Percentiles rank a stretch among this genome's conserved stretches.
phyloP scores from a whole-genome alignment of 1,139 yeast genomes.

The Lodderomyces margitis region DNA sequence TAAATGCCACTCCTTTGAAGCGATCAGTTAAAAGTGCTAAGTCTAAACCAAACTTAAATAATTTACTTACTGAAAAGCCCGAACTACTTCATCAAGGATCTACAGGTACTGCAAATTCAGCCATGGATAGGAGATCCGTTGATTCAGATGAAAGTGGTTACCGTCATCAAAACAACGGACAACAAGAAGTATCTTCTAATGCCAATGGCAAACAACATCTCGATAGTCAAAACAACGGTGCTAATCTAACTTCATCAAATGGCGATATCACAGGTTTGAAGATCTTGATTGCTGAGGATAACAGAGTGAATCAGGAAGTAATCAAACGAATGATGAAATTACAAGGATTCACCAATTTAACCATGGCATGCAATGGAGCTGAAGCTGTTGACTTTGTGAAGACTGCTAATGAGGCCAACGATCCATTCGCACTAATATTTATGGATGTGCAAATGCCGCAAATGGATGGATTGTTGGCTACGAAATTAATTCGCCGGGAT shows the following conservation, averaged over 20 bases:
- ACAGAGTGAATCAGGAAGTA: slow-evolving; percentile 87
- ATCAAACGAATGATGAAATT: slow-evolving; percentile 77
- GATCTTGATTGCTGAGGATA: slow-evolving; percentile 93
- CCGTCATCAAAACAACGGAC: background rate
- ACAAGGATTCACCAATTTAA: slow-evolving; percentile 71
- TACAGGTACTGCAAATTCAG: slow-evolving; percentile 8
- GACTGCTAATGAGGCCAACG: slow-evolving; percentile 24
- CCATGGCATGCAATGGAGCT: slow-evolving; percentile 82
- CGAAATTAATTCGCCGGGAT: slow-evolving; percentile 66
- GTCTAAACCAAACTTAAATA: background rate
- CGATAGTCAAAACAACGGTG: too few species aligned
- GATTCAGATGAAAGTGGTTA: background rate
- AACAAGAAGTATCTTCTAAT: background rate
- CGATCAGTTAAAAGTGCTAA: background rate
- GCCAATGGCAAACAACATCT: background rate
- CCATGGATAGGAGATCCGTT: background rate
- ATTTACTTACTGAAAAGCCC: slow-evolving; percentile 1
- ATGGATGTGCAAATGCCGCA: slow-evolving; percentile 99
- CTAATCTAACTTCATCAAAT: slow-evolving; percentile 18
- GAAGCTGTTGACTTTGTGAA: slow-evolving; percentile 72
- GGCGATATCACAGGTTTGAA: slow-evolving; percentile 39
- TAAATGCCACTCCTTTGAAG: background rate
- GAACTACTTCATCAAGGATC: slow-evolving; percentile 5
- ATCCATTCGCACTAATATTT: slow-evolving; percentile 66
- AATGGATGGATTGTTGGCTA: slow-evolving; percentile 83